phyloP scores from a whole-genome alignment of 2,329 filamentous ascomycete genomes.

The Fusarium brachygibbosum region DNA sequence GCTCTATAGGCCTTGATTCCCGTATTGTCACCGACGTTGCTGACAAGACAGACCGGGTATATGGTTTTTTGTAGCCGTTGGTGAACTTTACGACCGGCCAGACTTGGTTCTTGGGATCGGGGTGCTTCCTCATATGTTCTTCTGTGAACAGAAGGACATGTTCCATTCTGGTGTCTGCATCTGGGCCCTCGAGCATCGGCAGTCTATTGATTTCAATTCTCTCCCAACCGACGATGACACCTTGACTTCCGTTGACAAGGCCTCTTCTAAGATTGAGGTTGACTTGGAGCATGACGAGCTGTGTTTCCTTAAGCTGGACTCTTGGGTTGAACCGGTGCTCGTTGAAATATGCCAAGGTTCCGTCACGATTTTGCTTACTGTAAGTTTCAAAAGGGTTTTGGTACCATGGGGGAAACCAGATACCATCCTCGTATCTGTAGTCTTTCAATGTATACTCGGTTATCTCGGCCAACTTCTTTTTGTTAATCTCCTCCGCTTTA shows the following conservation, averaged over 20 bases:
- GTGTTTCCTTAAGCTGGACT: slow-evolving; percentile 29
- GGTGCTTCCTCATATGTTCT: rapidly evolving
- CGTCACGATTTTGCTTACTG: neutral
- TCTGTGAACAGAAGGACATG: neutral
- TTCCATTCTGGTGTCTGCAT: slow-evolving; percentile 1
- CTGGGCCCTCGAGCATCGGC: neutral
- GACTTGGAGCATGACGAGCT: slow-evolving; percentile 45
- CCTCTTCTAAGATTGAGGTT: slow-evolving; percentile 36
- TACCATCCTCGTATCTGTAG: neutral
- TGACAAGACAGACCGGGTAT: slow-evolving; percentile 64
- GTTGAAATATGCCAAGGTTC: neutral
- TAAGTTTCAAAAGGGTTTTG: no score
- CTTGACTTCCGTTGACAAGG: slow-evolving; percentile 48
- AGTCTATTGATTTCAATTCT: neutral
- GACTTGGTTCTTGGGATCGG: rapidly evolving
- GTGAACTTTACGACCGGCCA: slow-evolving; percentile 62
- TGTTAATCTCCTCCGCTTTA: slow-evolving; percentile 4
- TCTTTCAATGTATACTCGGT: neutral
- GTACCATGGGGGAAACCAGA: neutral
- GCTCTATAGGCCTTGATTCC: slow-evolving; percentile 64
- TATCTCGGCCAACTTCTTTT: neutral
- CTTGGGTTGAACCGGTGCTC: slow-evolving; percentile 29
- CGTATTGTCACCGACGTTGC: slow-evolving; percentile 58
- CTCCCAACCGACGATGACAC: slow-evolving; percentile 45
- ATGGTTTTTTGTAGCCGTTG: slow-evolving; percentile 62